Evolutionary conservation across 1,284 basidiomycete species (phyloP).

Genomic region (Microbotryum lychnidis-dioicae): DNA sequence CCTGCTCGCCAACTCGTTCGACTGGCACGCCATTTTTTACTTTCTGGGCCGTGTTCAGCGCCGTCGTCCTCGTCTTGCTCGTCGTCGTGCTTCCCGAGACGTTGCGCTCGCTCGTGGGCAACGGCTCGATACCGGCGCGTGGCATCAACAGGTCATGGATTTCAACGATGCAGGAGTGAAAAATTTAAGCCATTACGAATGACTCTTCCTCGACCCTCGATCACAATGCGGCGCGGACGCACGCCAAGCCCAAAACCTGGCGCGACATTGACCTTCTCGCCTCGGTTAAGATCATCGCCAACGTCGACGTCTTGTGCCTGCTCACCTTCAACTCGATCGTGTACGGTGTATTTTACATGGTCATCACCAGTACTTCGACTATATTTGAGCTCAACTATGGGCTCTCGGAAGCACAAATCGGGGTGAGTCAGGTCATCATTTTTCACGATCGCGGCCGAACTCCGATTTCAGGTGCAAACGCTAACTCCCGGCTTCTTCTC

Average conservation of each 20-base stretch:
- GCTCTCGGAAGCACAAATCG: slow-evolving; percentile 12
- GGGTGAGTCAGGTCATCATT: neutral
- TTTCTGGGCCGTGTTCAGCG: slow-evolving; percentile 58
- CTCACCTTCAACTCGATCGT: slow-evolving; percentile 15
- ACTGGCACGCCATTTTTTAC: slow-evolving; percentile 59
- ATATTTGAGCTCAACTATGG: slow-evolving; percentile 22
- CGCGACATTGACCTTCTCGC: slow-evolving; percentile 27
- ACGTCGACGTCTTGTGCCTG: slow-evolving; percentile 28
- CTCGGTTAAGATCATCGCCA: slow-evolving; percentile 31
- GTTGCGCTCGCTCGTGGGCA: slow-evolving; percentile 44
- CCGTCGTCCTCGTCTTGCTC: slow-evolving; percentile 46
- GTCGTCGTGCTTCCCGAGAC: slow-evolving; percentile 56
- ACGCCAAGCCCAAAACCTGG: slow-evolving; percentile 2
- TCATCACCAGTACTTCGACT: slow-evolving; percentile 22
- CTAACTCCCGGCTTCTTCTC: neutral
- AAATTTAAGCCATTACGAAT: no score
- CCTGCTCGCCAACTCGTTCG: slow-evolving; percentile 27
- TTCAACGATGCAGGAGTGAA: slow-evolving; percentile 8
- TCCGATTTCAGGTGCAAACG: neutral
- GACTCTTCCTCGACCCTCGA: no score
- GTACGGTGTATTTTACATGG: slow-evolving; percentile 19
- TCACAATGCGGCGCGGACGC: no score
- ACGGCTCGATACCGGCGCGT: slow-evolving; percentile 36
- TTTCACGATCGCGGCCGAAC: neutral
- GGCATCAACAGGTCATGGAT: slow-evolving; percentile 19